Percentiles rank a stretch among this genome's conserved stretches.
These are phyloP conservation scores for Nadsonia commutata DNA, from an alignment of 1,139 yeast genomes.

Conservation along the genomic window DNA sequence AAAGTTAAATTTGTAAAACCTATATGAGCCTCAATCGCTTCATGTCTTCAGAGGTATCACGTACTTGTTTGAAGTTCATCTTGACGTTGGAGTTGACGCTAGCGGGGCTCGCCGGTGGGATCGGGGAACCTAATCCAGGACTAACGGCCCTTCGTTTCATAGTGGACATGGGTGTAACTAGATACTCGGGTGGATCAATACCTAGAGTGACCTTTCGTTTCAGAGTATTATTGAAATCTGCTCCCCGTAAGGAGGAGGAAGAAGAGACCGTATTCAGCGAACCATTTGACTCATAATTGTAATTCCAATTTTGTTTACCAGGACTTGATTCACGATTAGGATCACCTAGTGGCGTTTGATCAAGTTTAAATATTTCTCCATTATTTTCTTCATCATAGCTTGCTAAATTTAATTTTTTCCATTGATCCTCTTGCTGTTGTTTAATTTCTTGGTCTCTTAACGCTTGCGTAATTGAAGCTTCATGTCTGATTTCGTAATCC, in stretches of 20 bases:
- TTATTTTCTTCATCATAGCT: neutral
- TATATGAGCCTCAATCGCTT: no score
- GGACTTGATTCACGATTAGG: no score
- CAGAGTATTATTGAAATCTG: neutral
- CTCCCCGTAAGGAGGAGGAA: no score
- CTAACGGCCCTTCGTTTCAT: neutral
- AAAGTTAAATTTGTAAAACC: no score
- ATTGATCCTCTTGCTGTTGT: neutral
- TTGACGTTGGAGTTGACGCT: neutral
- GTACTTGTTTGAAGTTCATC: neutral
- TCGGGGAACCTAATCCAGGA: neutral
- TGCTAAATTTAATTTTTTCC: neutral
- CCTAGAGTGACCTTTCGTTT: neutral
- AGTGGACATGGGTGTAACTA: neutral
- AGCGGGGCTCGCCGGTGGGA: neutral
- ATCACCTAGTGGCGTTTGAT: no score
- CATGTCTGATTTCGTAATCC: neutral
- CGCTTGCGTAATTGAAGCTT: neutral
- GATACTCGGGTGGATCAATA: neutral
- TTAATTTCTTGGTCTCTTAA: neutral
- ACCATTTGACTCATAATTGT: no score
- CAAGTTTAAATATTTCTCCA: neutral
- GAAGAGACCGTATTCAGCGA: no score
- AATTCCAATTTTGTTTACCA: no score
- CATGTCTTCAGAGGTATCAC: neutral